Percentiles rank a stretch among this genome's conserved stretches.
phyloP scores from a whole-genome alignment of 1,139 yeast genomes.

The Protomyces pachydermus region DNA sequence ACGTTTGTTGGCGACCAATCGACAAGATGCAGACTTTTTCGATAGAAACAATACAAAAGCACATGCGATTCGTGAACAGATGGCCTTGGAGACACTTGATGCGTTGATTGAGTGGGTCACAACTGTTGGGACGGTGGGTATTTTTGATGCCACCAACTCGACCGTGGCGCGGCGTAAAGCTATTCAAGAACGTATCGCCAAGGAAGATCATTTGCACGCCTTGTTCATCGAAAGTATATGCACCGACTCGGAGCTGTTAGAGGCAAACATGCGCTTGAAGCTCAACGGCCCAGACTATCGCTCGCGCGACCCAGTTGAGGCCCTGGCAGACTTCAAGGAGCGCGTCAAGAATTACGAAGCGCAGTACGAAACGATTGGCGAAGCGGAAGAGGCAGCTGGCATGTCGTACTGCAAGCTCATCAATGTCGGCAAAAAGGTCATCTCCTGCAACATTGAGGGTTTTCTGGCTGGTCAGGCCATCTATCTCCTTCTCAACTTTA shows the following conservation, averaged over 20 bases:
- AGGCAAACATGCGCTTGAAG: constrained; percentile 75
- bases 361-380: constrained; percentile 87
- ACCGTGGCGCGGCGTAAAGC: constrained; percentile 66
- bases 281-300: constrained; percentile 90
- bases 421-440: constrained; percentile 90
- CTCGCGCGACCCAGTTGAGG: constrained; percentile 75
- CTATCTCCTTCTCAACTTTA: constrained; percentile 82
- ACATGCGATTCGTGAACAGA: constrained; percentile 69
- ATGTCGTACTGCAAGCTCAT: constrained; percentile 92
- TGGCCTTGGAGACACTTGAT: constrained; percentile 95
- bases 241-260: constrained; percentile 69
- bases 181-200: constrained; percentile 64
- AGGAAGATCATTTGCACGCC: constrained; percentile 60
- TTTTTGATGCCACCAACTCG: constrained; percentile 92
- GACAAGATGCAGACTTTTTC: constrained; percentile 64
- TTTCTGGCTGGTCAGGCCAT: constrained; percentile 90
- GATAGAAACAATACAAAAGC: constrained; percentile 69
- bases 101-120: constrained; percentile 74
- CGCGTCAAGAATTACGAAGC: constrained; percentile 77
- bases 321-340: constrained; percentile 74
- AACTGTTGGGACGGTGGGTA: constrained; percentile 86
- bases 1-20: constrained; percentile 41
- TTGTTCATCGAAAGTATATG: constrained; percentile 83
- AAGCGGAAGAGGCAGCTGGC: constrained; percentile 54
- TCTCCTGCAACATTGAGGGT: constrained; percentile 85